Percentiles rank a stretch among this genome's conserved stretches.
phyloP scores from a whole-genome alignment of 768 basidiomycete genomes.

The Amanita pallidorosea region DNA sequence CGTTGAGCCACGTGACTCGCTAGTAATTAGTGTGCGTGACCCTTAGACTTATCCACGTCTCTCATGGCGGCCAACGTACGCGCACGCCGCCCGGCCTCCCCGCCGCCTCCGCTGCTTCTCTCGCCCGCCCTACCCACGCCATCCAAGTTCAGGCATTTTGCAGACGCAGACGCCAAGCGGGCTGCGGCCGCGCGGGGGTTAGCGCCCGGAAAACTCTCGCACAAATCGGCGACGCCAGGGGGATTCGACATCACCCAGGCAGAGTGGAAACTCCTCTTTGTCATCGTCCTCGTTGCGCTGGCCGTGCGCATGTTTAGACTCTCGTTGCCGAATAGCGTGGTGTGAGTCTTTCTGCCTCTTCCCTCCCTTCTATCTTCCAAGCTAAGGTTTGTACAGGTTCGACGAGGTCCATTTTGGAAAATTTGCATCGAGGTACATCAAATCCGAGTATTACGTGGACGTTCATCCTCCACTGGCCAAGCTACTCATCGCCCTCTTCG shows the following conservation, averaged over 20 bases:
- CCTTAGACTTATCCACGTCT: too few relatives aligned
- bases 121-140: conserved; percentile 27
- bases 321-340: conserved; percentile 82
- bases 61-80: conserved; percentile 44
- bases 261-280: conserved; percentile 67
- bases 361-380: background rate
- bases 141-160: conserved; percentile 47
- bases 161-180: conserved; percentile 63
- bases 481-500: conserved; percentile 86
- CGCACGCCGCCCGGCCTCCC: conserved; percentile 59
- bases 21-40: too few relatives aligned
- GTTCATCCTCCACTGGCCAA: conserved; percentile 98
- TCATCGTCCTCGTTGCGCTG: conserved; percentile 57
- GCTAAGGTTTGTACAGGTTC: conserved; percentile 42
- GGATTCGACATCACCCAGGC: conserved; percentile 56
- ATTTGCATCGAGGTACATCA: conserved; percentile 91
- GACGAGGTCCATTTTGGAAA: conserved; percentile 99
- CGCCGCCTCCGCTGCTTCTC: conserved; percentile 32
- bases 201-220: conserved; percentile 29
- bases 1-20: too few relatives aligned
- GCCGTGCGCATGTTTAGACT: conserved; percentile 83
- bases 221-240: conserved; percentile 37
- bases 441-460: conserved; percentile 84
- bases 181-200: conserved; percentile 61
- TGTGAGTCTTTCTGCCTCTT: conserved; percentile 46